These are phyloP conservation scores for Agastache rugosa DNA, from an alignment of 257 asterid species.

Conservation along the genomic window DNA sequence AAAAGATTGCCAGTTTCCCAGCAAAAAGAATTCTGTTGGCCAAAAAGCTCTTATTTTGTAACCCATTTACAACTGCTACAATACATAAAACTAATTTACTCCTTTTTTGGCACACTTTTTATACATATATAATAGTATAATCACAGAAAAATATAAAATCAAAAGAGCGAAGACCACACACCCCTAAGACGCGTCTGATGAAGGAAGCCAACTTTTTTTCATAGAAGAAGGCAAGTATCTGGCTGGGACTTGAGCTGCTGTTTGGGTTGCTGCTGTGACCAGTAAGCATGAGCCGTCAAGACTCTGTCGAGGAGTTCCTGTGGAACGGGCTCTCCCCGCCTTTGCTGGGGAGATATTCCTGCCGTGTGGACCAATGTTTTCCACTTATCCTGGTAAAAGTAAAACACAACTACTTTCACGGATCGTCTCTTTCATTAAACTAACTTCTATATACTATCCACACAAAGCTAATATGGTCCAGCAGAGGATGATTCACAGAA, in stretches of 20 bases:
- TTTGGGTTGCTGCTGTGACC: constrained; percentile 93
- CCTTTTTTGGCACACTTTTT: constrained; percentile 35
- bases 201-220: neutral
- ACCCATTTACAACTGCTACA: constrained; percentile 60
- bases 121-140: constrained; percentile 40
- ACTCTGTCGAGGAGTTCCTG: constrained; percentile 95
- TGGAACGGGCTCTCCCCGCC: constrained; percentile 98
- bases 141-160: constrained; percentile 27
- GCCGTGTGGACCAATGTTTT: constrained; percentile 98
- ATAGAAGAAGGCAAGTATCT: constrained; percentile 68
- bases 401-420: neutral
- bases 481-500: too few relatives aligned
- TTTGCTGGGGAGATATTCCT: constrained; percentile 93
- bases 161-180: neutral
- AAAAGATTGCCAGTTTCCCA: constrained; percentile 34
- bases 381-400: constrained; percentile 84
- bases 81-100: constrained; percentile 34
- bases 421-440: neutral
- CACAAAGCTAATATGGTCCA: neutral
- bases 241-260: constrained; percentile 80
- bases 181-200: constrained; percentile 1
- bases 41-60: constrained; percentile 45
- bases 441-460: too few relatives aligned
- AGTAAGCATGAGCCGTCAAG: constrained; percentile 86
- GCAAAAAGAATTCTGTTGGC: constrained; percentile 36